These are phyloP conservation scores for Phyllosticta ampelicida DNA, from an alignment of 2,329 filamentous ascomycete species.

Conservation along the genomic window DNA sequence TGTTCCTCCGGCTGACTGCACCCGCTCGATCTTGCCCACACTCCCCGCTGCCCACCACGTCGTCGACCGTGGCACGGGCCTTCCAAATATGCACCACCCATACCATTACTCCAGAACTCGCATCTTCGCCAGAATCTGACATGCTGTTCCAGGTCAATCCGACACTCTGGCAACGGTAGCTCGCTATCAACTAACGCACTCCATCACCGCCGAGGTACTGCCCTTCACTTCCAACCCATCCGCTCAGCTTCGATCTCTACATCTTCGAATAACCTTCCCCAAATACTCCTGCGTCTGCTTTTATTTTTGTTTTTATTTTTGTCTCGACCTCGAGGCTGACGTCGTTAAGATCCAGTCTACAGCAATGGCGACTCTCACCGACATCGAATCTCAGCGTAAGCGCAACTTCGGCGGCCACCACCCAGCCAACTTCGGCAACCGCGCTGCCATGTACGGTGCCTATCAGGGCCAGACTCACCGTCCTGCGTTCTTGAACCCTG, in stretches of 20 bases:
- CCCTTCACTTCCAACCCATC: conserved; percentile 1
- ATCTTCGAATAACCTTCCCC: neutral
- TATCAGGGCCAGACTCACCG: conserved; percentile 9
- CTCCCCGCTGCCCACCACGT: neutral
- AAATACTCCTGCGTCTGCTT: neutral
- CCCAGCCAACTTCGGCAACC: conserved; percentile 5
- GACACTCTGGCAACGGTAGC: conserved; percentile 9
- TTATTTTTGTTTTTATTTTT: no score
- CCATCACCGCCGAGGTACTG: conserved; percentile 8
- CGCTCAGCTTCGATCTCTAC: neutral
- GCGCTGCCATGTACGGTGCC: conserved; percentile 5
- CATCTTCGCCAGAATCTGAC: neutral
- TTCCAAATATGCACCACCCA: neutral
- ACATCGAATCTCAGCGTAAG: conserved; percentile 11
- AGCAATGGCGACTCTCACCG: conserved; percentile 6
- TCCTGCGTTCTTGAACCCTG: conserved; percentile 3
- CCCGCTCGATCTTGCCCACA: neutral
- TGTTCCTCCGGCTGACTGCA: neutral
- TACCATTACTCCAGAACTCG: neutral
- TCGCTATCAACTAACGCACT: conserved; percentile 11
- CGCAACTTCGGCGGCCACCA: conserved; percentile 10
- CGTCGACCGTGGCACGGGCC: neutral
- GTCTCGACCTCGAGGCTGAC: neutral
- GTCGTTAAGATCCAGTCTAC: neutral
- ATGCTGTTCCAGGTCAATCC: conserved; percentile 6